These are phyloP conservation scores for Sporothrix inflata DNA, from an alignment of 2,329 filamentous ascomycete genomes.

Conservation along the genomic window DNA sequence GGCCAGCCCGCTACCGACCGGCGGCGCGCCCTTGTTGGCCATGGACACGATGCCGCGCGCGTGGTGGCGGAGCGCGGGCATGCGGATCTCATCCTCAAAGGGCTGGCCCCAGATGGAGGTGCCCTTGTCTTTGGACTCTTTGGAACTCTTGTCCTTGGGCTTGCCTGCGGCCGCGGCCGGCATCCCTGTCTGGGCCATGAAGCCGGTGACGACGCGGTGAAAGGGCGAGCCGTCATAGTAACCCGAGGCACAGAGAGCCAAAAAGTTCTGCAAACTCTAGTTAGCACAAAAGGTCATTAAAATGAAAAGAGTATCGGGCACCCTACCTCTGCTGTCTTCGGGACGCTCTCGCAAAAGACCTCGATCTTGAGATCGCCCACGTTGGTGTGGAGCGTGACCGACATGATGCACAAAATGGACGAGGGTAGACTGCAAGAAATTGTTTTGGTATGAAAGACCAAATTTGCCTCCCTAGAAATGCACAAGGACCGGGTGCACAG, in stretches of 20 bases:
- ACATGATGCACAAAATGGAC: conserved; percentile 49
- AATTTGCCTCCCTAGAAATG: background rate
- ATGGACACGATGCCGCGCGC: conserved; percentile 72
- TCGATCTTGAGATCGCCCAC: conserved; percentile 92
- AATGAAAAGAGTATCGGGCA: background rate
- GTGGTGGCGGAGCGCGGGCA: conserved; percentile 67
- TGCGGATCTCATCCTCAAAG: conserved; percentile 80
- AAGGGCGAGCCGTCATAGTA: conserved; percentile 78
- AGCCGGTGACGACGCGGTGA: conserved; percentile 77
- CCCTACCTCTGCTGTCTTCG: conserved; percentile 81
- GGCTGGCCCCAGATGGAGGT: conserved; percentile 72
- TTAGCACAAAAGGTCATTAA: background rate
- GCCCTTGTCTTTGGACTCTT: conserved; percentile 59
- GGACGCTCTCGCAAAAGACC: conserved; percentile 92
- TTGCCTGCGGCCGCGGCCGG: conserved; percentile 48
- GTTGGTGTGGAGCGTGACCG: conserved; percentile 79
- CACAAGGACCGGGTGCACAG: background rate
- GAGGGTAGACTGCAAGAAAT: background rate
- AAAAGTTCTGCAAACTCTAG: conserved; percentile 68
- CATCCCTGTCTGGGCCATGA: conserved; percentile 79
- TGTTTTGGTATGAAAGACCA: background rate
- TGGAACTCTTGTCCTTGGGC: conserved; percentile 51
- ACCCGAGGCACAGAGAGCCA: conserved; percentile 78
- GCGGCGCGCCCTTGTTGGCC: conserved; percentile 68
- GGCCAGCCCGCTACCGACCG: conserved; percentile 43